Evolutionary conservation across 306 rosid genomes (phyloP), one percentile per base, ranked within the genome.

Genomic region (Heteromeles arbutifolia): DNA sequence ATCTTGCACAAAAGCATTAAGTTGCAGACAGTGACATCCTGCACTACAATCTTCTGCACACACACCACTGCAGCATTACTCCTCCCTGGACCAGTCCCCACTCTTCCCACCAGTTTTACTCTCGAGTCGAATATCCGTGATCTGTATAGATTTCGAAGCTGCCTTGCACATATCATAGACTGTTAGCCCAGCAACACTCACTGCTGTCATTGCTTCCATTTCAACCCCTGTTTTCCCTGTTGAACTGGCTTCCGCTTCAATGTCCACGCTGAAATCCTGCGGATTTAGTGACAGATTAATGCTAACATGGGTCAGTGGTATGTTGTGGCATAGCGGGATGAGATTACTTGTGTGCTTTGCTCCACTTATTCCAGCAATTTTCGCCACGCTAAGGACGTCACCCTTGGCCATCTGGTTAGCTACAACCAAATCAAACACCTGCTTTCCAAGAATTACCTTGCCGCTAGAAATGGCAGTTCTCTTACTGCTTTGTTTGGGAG

Each of bases 141-240:
- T 89, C 57, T 61, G 77, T 69, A 95, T 89, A 72, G 79, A 88
- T 67, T 95, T 92, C 4, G 97, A 89, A 76, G 97, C 96, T 75
- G 96, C 97, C 80, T 95, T 95, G 76, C 98, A 95, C 98, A 92
- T 92, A 77, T 95, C 97, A 75, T 92, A 90, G 12, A 92, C 91
- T 4, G 97, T 95, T 56, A 92, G 85, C 64, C 93, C 97, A 39
- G 93, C 93, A 64, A 90, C 75, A 22, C 87, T 84, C 43, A 89
- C 96, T 4, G 96, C 93, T 0, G 96, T 90, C 95, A 95, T 83
- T 68, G 97, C 98, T 85, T 95, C 97, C 97, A 95, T 92, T 84
- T 95, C 98, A 74, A 90, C 96, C 26, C 92, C 89, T 2, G 89
- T 88, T 79, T 83, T 81, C 37, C 86, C 97, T 0, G 87, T 89